Evolutionary conservation across 495 filamentous ascomycete genomes (phyloP).

Genomic region (Amorphotheca resinae): DNA sequence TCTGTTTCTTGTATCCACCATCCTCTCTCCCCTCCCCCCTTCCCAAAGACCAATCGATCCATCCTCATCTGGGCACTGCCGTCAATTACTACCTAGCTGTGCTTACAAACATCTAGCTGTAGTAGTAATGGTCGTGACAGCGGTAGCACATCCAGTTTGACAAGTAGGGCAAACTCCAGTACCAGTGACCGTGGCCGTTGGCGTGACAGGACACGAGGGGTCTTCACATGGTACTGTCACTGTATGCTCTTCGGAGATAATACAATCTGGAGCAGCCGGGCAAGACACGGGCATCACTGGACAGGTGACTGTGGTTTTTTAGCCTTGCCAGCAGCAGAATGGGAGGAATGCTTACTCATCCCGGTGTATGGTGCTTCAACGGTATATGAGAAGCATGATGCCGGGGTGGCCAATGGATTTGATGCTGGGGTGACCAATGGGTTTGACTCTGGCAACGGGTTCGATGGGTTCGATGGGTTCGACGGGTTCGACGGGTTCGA

Average conservation of each 20-base stretch:
- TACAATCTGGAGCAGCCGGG: conserved; percentile 4
- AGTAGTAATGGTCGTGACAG: conserved; percentile 1
- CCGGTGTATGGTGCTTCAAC: conserved; percentile 8
- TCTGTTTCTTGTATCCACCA: not conserved
- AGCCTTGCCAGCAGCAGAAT: not conserved
- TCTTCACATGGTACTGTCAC: conserved; percentile 38
- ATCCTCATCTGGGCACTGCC: not conserved
- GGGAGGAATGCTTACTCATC: not conserved
- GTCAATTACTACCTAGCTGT: too few species aligned
- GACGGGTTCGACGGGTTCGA: too few species aligned
- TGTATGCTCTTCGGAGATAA: not conserved
- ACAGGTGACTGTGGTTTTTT: conserved; percentile 2
- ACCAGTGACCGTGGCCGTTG: conserved; percentile 9
- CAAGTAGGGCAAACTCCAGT: conserved; percentile 3
- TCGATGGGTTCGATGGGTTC: too few species aligned
- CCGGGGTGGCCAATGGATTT: too few species aligned
- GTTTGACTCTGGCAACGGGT: too few species aligned
- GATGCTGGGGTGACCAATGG: too few species aligned
- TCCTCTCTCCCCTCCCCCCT: not conserved
- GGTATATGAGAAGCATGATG: conserved; percentile 15
- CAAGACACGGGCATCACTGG: conserved; percentile 1
- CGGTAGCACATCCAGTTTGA: conserved; percentile 7
- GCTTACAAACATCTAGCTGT: too few species aligned
- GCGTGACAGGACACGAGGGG: conserved; percentile 25
- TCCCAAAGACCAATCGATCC: not conserved